Conservation (phyloP, 2,329 filamentous ascomycete species). For the Pyrenochaeta sp. region DNA sequence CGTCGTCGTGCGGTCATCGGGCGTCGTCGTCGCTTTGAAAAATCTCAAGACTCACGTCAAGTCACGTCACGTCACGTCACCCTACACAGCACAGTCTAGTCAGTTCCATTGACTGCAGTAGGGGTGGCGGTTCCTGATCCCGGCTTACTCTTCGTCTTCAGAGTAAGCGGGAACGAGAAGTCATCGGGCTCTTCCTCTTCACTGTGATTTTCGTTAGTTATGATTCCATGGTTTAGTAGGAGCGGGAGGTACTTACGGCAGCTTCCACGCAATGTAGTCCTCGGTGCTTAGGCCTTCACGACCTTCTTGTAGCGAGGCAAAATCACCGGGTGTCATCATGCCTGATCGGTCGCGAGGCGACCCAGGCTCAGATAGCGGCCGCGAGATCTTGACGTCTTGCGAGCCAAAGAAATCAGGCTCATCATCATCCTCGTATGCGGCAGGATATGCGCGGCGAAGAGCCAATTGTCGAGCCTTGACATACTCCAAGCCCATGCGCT, state of each 20-base stretch:
- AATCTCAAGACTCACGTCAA: too few species aligned
- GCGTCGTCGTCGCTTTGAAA: not conserved
- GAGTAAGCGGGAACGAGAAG: constrained; percentile 73
- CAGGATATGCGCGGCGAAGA: constrained; percentile 87
- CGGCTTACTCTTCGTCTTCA: constrained; percentile 58
- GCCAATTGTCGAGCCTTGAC: constrained; percentile 96
- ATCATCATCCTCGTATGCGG: constrained; percentile 77
- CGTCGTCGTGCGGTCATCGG: too few species aligned
- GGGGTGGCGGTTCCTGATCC: constrained; percentile 42
- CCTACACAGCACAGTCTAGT: constrained; percentile 12
- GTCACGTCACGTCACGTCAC: constrained; percentile 7
- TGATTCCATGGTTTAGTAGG: too few species aligned
- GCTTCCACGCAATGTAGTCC: constrained; percentile 97
- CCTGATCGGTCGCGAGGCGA: constrained; percentile 89
- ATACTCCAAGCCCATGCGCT: constrained; percentile 99
- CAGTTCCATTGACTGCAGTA: constrained; percentile 41
- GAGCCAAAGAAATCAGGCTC: constrained; percentile 91
- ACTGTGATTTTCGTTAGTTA: constrained; percentile 43
- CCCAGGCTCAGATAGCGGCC: constrained; percentile 91
- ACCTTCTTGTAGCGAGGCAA: constrained; percentile 93
- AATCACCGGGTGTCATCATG: constrained; percentile 99
- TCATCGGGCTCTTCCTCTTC: constrained; percentile 92
- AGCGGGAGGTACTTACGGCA: constrained; percentile 99
- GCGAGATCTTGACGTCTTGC: constrained; percentile 92
- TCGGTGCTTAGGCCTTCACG: constrained; percentile 92